Evolutionary conservation across 257 asterid genomes (phyloP).

Genomic region (Misopates orontium): DNA sequence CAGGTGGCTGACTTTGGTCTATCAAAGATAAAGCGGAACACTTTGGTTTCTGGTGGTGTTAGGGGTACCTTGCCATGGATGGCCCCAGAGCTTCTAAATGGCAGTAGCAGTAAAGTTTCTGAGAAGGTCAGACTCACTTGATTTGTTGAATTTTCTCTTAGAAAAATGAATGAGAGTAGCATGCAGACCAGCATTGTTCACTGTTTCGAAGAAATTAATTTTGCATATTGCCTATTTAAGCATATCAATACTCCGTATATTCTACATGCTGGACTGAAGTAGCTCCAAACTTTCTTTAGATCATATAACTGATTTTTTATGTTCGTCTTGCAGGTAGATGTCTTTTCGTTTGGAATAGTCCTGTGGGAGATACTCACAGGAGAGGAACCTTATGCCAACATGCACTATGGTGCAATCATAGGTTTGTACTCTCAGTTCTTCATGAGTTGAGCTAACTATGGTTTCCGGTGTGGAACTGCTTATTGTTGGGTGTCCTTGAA

Average conservation of each 20-base stretch:
- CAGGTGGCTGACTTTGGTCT: constrained; percentile 97
- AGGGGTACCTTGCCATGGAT: constrained; percentile 97
- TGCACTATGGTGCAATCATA: constrained; percentile 96
- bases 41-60: constrained; percentile 96
- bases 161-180: constrained; percentile 17
- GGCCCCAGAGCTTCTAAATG: constrained; percentile 94
- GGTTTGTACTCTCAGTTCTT: constrained; percentile 35
- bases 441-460: background rate
- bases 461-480: no score
- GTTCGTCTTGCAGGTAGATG: constrained; percentile 61
- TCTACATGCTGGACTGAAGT: constrained; percentile 9
- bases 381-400: constrained; percentile 93
- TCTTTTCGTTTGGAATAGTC: constrained; percentile 90
- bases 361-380: constrained; percentile 99
- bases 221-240: constrained; percentile 10
- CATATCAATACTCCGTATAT: constrained; percentile 8
- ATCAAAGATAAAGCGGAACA: constrained; percentile 81
- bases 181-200: constrained; percentile 18
- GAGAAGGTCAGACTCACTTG: constrained; percentile 61
- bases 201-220: constrained; percentile 16
- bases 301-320: constrained; percentile 11
- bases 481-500: no score
- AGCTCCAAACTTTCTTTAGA: constrained; percentile 11
- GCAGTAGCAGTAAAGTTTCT: constrained; percentile 79
- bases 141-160: constrained; percentile 7